These are phyloP conservation scores for Mycocentrospora acerina DNA, from an alignment of 2,329 filamentous ascomycete species.

Conservation along the genomic window DNA sequence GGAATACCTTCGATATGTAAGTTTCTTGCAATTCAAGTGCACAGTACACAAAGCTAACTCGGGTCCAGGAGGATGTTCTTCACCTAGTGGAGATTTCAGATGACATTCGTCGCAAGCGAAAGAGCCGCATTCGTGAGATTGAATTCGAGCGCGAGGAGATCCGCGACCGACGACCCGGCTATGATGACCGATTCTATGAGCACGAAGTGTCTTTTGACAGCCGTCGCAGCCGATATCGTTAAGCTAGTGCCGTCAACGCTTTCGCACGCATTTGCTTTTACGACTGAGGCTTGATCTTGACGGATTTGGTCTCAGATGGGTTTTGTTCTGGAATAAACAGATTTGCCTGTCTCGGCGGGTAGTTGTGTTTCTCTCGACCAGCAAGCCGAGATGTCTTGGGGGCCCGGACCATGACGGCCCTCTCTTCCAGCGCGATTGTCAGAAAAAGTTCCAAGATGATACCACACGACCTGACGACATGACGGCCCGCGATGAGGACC, in stretches of 20 bases:
- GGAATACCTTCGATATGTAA: conserved; percentile 83
- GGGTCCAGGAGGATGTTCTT: conserved; percentile 75
- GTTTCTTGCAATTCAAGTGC: conserved; percentile 41
- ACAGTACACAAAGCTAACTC: conserved; percentile 10
- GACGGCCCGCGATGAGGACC: conserved; percentile 22
- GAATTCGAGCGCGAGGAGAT: conserved; percentile 61
- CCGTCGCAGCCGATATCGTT: conserved; percentile 41
- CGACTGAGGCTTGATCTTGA: conserved; percentile 7
- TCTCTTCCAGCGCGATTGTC: conserved; percentile 9
- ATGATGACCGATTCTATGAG: conserved; percentile 67
- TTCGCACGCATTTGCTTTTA: neutral
- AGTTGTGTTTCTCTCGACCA: conserved; percentile 11
- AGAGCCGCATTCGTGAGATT: conserved; percentile 61
- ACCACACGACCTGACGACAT: conserved; percentile 30
- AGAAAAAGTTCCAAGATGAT: conserved; percentile 33
- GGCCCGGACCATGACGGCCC: neutral
- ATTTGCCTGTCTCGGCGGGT: conserved; percentile 16
- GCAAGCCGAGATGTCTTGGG: conserved; percentile 8
- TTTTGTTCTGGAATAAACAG: conserved; percentile 12
- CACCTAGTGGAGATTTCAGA: conserved; percentile 81
- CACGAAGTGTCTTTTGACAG: conserved; percentile 67
- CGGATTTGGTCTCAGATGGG: conserved; percentile 8
- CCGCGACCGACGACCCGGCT: conserved; percentile 51
- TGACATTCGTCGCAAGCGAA: conserved; percentile 69
- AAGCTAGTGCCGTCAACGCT: conserved; percentile 10